A percentile compares a stretch with the other conserved stretches of the same genome.
These are phyloP conservation scores for Boletus sp. DNA, from an alignment of 768 basidiomycete species.

Conservation along the genomic window DNA sequence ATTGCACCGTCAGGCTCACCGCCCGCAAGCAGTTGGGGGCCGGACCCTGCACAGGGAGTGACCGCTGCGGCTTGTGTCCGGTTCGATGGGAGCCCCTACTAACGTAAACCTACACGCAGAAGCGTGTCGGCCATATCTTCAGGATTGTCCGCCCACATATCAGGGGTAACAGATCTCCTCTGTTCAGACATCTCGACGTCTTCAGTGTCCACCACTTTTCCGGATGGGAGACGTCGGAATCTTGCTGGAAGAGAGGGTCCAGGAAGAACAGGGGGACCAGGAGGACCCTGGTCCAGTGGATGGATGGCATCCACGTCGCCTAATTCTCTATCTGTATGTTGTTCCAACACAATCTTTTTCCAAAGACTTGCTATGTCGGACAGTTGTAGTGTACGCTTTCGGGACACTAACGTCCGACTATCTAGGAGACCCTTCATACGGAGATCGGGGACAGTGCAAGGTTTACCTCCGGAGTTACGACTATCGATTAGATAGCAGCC, in stretches of 20 bases:
- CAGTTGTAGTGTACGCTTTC: not conserved
- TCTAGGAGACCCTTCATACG: not conserved
- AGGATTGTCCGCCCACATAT: too few relatives aligned
- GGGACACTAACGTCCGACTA: fast-evolving
- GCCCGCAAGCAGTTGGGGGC: too few relatives aligned
- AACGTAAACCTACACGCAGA: too few relatives aligned
- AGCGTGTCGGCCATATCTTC: too few relatives aligned
- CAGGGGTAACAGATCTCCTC: not conserved
- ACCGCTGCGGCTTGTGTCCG: too few relatives aligned
- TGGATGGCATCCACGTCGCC: not conserved
- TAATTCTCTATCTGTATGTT: not conserved
- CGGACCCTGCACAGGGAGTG: too few relatives aligned
- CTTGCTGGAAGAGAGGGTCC: not conserved
- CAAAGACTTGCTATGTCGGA: not conserved
- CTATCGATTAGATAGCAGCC: too few relatives aligned
- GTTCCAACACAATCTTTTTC: not conserved
- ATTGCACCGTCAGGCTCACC: too few relatives aligned
- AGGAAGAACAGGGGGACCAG: not conserved
- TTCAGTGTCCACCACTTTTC: not conserved
- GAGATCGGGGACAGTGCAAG: not conserved
- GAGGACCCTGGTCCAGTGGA: not conserved
- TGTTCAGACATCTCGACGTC: not conserved
- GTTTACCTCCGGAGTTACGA: too few relatives aligned
- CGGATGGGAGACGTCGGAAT: not conserved
- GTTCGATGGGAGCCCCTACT: too few relatives aligned